Percentiles rank a stretch among this genome's conserved stretches.
Evolutionary conservation across 1,284 basidiomycete genomes (phyloP).

Genomic region (Trametes sp.): DNA sequence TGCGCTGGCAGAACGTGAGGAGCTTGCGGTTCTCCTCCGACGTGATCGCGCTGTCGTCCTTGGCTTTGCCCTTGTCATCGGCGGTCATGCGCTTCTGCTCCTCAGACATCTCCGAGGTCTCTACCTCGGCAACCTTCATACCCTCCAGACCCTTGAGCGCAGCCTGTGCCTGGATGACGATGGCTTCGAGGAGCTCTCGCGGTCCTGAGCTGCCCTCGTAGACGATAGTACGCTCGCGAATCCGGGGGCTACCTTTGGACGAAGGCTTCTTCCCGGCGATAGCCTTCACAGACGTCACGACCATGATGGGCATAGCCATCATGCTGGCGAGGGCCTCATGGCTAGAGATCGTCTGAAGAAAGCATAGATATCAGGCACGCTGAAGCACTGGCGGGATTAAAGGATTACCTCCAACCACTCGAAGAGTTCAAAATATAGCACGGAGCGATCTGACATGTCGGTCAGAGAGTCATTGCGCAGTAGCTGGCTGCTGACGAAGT

Average conservation of each 20-base stretch:
- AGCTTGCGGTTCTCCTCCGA: slow-evolving; percentile 77
- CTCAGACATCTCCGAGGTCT: slow-evolving; percentile 72
- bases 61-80: slow-evolving; percentile 66
- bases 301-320: slow-evolving; percentile 97
- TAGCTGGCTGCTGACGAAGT: slow-evolving; percentile 83
- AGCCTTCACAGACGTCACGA: slow-evolving; percentile 71
- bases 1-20: slow-evolving; percentile 77
- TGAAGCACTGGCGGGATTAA: slow-evolving; percentile 10
- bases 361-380: slow-evolving; percentile 8
- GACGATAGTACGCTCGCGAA: slow-evolving; percentile 78
- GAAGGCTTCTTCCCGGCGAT: slow-evolving; percentile 59
- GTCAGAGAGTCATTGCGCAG: slow-evolving; percentile 89
- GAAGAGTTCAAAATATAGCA: slow-evolving; percentile 88
- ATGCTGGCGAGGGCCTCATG: slow-evolving; percentile 91
- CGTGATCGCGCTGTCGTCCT: slow-evolving; percentile 51
- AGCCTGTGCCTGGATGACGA: slow-evolving; percentile 88
- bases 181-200: slow-evolving; percentile 87
- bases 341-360: slow-evolving; percentile 78
- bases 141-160: slow-evolving; percentile 86
- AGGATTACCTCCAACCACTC: slow-evolving; percentile 88
- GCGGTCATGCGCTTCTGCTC: slow-evolving; percentile 83
- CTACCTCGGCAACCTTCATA: slow-evolving; percentile 54
- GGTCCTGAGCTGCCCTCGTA: slow-evolving; percentile 92
- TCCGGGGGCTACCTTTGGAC: slow-evolving; percentile 50
- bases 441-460: slow-evolving; percentile 89